A percentile compares a stretch with the other conserved stretches of the same genome.
Evolutionary conservation across 148 eudicot species (phyloP).

Genomic region (Bassia scoparia): DNA sequence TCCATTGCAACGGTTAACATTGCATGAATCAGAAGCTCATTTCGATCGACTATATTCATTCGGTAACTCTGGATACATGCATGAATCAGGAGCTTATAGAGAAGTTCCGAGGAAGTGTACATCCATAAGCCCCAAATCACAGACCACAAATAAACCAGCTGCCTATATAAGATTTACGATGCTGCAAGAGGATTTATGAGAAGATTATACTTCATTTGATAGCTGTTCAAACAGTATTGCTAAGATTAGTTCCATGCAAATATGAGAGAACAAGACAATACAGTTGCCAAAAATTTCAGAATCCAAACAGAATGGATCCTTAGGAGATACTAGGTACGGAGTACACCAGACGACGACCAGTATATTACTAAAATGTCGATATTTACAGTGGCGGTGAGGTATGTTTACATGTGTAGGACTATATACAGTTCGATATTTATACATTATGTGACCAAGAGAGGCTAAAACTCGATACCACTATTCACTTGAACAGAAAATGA

Average conservation of each 20-base stretch:
- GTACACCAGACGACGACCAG: not conserved
- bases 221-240: not conserved
- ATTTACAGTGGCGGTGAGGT: constrained; percentile 28
- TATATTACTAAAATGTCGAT: not conserved
- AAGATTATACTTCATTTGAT: not conserved
- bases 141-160: too few relatives aligned
- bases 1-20: too few relatives aligned
- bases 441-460: constrained; percentile 6
- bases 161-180: too few relatives aligned
- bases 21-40: too few relatives aligned
- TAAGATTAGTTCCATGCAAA: not conserved
- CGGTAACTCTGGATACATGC: too few relatives aligned
- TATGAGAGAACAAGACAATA: constrained; percentile 10
- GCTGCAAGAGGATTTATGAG: not conserved
- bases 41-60: too few relatives aligned
- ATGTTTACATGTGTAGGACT: constrained; percentile 21
- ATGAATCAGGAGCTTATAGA: too few relatives aligned
- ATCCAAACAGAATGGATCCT: constrained; percentile 30
- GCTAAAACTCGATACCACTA: constrained; percentile 82
- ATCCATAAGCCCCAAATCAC: too few relatives aligned
- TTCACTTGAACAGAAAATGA: constrained; percentile 80
- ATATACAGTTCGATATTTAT: constrained; percentile 31
- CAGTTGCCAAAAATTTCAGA: constrained; percentile 31
- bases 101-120: too few relatives aligned
- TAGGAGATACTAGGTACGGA: constrained; percentile 5